Percentiles rank a stretch among this genome's conserved stretches.
phyloP scores from a whole-genome alignment of 2,329 filamentous ascomycete species.

The Sporothrix pallida region DNA sequence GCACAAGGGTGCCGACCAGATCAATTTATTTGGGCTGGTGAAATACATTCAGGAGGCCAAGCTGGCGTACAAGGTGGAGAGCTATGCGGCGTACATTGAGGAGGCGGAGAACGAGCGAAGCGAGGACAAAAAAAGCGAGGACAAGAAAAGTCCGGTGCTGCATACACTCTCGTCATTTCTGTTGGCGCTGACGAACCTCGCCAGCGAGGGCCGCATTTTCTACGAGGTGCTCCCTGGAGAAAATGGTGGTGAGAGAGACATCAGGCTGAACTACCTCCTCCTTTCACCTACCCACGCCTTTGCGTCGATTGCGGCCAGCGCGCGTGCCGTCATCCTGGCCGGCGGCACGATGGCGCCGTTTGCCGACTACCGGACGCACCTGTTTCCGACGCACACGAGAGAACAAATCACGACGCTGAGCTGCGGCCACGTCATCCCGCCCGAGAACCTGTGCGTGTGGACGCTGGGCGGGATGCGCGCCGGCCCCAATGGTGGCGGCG shows the following conservation, averaged over 20 bases:
- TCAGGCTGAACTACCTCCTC: constrained; percentile 80
- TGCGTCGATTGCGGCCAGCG: constrained; percentile 81
- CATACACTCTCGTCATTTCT: constrained; percentile 69
- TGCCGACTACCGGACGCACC: constrained; percentile 82
- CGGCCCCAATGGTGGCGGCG: constrained; percentile 34
- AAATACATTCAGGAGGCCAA: constrained; percentile 91
- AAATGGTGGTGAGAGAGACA: constrained; percentile 46
- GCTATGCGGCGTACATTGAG: constrained; percentile 72
- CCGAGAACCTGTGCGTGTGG: constrained; percentile 78
- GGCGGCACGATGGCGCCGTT: constrained; percentile 99
- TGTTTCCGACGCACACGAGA: constrained; percentile 75
- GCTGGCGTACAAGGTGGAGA: constrained; percentile 90
- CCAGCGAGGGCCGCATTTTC: constrained; percentile 70
- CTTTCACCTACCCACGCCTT: constrained; percentile 93
- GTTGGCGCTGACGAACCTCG: constrained; percentile 82
- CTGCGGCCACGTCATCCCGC: constrained; percentile 92
- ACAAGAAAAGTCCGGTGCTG: constrained; percentile 52
- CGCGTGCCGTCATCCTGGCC: constrained; percentile 85
- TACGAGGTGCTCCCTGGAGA: constrained; percentile 55
- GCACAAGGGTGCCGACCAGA: constrained; percentile 88
- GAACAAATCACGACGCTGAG: constrained; percentile 78
- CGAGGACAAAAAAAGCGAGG: constrained; percentile 44
- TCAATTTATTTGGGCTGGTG: constrained; percentile 89
- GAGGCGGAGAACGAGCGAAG: constrained; percentile 45
- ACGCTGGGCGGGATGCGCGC: constrained; percentile 60